Evolutionary conservation across 73 alveolate species (phyloP), one percentile per base, ranked within the genome.

Genomic region (Paramecium octaurelia): DNA sequence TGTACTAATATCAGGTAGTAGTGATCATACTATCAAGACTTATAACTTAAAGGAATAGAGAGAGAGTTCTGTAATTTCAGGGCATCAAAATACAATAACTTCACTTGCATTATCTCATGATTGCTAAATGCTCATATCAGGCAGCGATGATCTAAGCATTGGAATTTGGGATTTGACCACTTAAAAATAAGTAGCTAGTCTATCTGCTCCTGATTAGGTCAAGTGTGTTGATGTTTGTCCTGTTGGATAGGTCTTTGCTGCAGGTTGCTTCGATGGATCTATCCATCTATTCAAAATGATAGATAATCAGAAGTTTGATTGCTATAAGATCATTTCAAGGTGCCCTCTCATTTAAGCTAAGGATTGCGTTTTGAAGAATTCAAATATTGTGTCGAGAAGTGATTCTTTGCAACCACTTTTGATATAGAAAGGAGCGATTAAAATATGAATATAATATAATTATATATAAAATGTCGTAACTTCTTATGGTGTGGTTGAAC

Each of bases 401-500:
- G 69, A 54, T 54, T 54, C 31, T 18, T 18, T n/a, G 69, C 35
- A 18, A 54, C 29, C 34, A 8, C 31, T 54, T 54, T 54, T 54
- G 31, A 18, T 54, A 7, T 54, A 54, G 31, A 54, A n/a, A 54
- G 69, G 69, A 54, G 69, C 31, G 69, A 54, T 54, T 54, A 18
- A 54, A 54, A 54, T 18, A 54, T 54, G 69, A 54, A 18, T 18
- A 54, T 23, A 54, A 54, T 54, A 54, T 54, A 18, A n/a, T 54
- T 54, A 54, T 54, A 54, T 54, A 54, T 54, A 54, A 92, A 92
- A 96, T 96, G 98, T 87, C 98, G 70, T 95, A 97, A 42, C 93
- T 97, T 69, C 54, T 96, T 69, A 92, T 88, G 38, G 88, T 93
- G 80, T 98, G 99, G 99, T 93, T 98, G 44, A 98, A 98, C 95